Evolutionary conservation across 352 stramenopile species (phyloP).

Genomic region (Phytophthora kernoviae): DNA sequence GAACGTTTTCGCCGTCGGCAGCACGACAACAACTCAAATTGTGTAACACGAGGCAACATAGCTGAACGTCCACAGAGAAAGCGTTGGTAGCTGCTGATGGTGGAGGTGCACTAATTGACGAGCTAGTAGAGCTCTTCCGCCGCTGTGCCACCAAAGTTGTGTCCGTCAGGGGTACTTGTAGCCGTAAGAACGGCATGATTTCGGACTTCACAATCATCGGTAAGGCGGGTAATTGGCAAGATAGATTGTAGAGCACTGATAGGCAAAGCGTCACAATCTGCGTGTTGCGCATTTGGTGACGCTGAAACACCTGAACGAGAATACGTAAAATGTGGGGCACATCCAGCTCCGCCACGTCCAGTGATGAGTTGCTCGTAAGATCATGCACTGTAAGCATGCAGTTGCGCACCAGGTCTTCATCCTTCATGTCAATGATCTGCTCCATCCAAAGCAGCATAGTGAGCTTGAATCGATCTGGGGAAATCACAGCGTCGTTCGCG

Average conservation of each 20-base stretch:
- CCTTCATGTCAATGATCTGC: constrained; percentile 79
- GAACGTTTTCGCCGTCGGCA: constrained; percentile 25
- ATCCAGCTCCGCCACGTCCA: constrained; percentile 61
- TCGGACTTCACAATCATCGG: constrained; percentile 54
- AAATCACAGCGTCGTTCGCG: constrained; percentile 72
- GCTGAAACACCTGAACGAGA: constrained; percentile 62
- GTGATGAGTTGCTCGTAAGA: constrained; percentile 59
- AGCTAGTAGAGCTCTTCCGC: constrained; percentile 5
- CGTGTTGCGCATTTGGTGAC: constrained; percentile 48
- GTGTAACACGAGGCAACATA: constrained; percentile 74
- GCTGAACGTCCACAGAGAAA: constrained; percentile 36
- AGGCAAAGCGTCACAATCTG: constrained; percentile 74
- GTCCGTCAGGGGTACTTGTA: constrained; percentile 39
- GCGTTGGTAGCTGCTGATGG: constrained; percentile 3
- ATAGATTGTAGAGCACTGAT: constrained; percentile 78
- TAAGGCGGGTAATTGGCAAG: constrained; percentile 56
- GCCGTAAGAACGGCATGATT: constrained; percentile 61
- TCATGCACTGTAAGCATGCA: constrained; percentile 81
- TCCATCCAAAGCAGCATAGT: constrained; percentile 81
- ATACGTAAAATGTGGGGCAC: constrained; percentile 71
- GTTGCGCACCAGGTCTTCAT: constrained; percentile 73
- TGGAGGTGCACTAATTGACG: constrained; percentile 4
- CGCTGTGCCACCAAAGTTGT: constrained; percentile 16
- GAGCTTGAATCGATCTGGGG: constrained; percentile 60
- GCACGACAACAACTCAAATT: constrained; percentile 64